A percentile compares a stretch with the other conserved stretches of the same genome.
Conservation (phyloP, 495 filamentous ascomycete genomes). For the Tuber microsphaerosporum region DNA sequence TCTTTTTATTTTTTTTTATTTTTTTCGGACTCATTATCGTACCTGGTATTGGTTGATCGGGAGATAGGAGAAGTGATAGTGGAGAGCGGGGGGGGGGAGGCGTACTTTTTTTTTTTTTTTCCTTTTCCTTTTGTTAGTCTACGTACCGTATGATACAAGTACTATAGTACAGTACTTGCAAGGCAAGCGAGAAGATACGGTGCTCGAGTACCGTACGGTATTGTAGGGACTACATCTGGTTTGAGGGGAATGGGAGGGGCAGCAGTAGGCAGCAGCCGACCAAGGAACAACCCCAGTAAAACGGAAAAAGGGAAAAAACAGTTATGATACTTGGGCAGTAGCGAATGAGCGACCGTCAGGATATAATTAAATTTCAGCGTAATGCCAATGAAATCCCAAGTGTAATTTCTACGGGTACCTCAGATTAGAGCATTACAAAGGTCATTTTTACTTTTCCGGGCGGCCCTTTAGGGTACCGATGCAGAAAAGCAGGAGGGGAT, state of each 20-base stretch:
- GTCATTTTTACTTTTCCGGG: conserved; percentile 5
- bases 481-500: neutral
- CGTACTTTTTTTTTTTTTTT: neutral
- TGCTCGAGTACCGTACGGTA: neutral
- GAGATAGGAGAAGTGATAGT: neutral
- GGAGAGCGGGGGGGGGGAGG: neutral
- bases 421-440: conserved; percentile 3
- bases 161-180: neutral
- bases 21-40: neutral
- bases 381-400: neutral
- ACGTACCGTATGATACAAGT: too few relatives aligned
- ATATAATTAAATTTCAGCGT: neutral
- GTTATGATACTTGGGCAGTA: neutral
- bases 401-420: neutral
- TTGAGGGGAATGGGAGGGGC: neutral
- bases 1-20: neutral
- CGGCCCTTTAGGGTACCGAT: neutral
- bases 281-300: neutral
- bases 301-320: neutral
- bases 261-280: neutral
- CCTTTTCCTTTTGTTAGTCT: neutral
- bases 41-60: neutral
- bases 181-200: too few relatives aligned
- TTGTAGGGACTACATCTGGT: neutral
- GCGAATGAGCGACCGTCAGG: neutral